These are phyloP conservation scores for Monilinia vaccinii-corymbosi DNA, from an alignment of 2,329 filamentous ascomycete species.

Conservation along the genomic window DNA sequence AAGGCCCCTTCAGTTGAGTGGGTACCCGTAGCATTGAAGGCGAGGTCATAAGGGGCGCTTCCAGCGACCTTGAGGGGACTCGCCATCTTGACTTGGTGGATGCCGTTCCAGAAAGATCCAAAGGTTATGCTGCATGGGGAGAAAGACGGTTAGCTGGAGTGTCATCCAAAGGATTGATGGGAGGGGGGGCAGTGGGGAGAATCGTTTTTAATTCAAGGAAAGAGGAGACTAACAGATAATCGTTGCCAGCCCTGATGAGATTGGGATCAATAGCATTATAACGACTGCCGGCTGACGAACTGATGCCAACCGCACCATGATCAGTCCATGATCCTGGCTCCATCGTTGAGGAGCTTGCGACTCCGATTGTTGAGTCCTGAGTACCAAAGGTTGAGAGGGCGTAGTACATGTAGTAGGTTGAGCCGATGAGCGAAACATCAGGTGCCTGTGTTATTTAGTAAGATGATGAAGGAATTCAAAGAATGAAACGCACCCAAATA, in stretches of 20 bases:
- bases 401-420: constrained; percentile 54
- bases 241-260: constrained; percentile 36
- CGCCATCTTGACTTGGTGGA: constrained; percentile 49
- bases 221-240: constrained; percentile 30
- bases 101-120: constrained; percentile 59
- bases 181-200: too few relatives aligned
- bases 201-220: neutral
- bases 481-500: constrained; percentile 32
- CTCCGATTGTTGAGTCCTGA: constrained; percentile 45
- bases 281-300: constrained; percentile 32
- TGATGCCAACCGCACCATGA: constrained; percentile 45
- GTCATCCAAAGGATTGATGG: neutral
- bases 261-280: constrained; percentile 56
- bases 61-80: constrained; percentile 27
- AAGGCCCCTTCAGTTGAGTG: constrained; percentile 49
- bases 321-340: constrained; percentile 52
- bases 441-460: constrained; percentile 42
- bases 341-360: constrained; percentile 34
- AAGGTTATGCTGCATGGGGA: constrained; percentile 40
- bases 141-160: neutral
- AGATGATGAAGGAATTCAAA: neutral
- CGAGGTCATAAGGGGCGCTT: constrained; percentile 37
- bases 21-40: constrained; percentile 41
- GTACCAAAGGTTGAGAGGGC: constrained; percentile 45
- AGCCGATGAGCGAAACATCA: constrained; percentile 48